These are phyloP conservation scores for Neurospora sp. DNA, from an alignment of 2,329 filamentous ascomycete species.

Conservation along the genomic window DNA sequence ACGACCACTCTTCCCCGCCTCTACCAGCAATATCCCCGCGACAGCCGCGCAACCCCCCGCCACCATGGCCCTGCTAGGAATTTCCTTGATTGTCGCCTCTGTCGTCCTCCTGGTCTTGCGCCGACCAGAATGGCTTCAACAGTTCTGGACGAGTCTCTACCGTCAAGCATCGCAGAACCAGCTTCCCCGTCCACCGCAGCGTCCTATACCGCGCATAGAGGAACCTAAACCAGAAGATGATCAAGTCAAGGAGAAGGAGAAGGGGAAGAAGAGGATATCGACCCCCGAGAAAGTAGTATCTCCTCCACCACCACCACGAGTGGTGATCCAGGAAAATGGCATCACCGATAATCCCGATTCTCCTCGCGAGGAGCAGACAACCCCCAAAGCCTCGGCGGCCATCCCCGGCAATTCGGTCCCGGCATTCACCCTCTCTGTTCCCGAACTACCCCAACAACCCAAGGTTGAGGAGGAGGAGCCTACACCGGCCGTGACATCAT, in stretches of 20 bases:
- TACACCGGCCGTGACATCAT: constrained; percentile 9
- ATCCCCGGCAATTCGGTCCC: constrained; percentile 27
- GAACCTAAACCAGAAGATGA: constrained; percentile 1
- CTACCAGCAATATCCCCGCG: constrained; percentile 5
- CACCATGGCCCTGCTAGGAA: constrained; percentile 46
- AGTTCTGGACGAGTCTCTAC: constrained; percentile 23
- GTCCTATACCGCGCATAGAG: constrained; percentile 10
- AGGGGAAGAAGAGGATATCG: neutral
- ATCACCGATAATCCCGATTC: constrained; percentile 16
- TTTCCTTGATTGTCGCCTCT: constrained; percentile 53
- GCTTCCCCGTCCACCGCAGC: constrained; percentile 3
- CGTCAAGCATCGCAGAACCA: constrained; percentile 4
- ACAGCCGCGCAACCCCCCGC: constrained; percentile 1
- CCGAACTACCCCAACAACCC: constrained; percentile 23
- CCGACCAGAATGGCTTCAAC: constrained; percentile 39
- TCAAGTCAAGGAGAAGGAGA: constrained; percentile 4
- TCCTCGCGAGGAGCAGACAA: constrained; percentile 32
- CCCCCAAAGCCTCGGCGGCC: constrained; percentile 37
- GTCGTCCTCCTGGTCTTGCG: constrained; percentile 47
- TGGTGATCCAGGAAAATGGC: neutral
- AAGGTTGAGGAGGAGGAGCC: constrained; percentile 33
- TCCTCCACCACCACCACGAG: neutral
- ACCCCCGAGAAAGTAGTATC: neutral
- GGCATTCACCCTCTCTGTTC: constrained; percentile 35
- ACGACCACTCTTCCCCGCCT: constrained; percentile 5